phyloP scores from a whole-genome alignment of 768 basidiomycete species.

The Polyporus arcularius region DNA sequence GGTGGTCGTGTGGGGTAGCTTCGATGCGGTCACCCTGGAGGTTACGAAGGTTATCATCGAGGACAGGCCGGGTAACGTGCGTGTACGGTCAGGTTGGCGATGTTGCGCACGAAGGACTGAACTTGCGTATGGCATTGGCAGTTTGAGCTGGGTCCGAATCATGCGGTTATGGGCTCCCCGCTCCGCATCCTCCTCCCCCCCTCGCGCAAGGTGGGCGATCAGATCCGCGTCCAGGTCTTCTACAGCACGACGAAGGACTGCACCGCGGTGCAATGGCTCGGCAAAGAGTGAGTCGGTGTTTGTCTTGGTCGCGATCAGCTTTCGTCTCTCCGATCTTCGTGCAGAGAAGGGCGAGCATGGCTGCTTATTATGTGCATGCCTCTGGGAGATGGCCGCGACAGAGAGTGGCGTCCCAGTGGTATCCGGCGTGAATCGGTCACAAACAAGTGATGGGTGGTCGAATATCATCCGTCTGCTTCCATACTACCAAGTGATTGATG shows the following conservation, averaged over 20 bases:
- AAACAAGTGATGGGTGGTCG: too few relatives aligned
- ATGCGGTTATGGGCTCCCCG: slow-evolving; percentile 78
- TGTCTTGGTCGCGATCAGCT: not conserved
- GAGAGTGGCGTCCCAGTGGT: too few relatives aligned
- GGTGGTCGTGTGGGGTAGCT: slow-evolving; percentile 39
- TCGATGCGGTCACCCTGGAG: slow-evolving; percentile 75
- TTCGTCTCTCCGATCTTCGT: too few relatives aligned
- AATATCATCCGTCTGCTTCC: too few relatives aligned
- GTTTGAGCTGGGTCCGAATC: slow-evolving; percentile 56
- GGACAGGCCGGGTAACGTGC: slow-evolving; percentile 38
- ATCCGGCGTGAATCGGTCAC: too few relatives aligned
- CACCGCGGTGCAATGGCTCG: slow-evolving; percentile 87
- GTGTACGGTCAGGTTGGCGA: not conserved
- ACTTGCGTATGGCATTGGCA: slow-evolving; percentile 24
- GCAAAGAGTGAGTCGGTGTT: slow-evolving; percentile 56
- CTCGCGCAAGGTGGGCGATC: slow-evolving; percentile 43
- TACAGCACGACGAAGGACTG: slow-evolving; percentile 77
- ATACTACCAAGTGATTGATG: too few relatives aligned
- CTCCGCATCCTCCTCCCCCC: slow-evolving; percentile 58
- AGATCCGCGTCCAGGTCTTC: slow-evolving; percentile 49
- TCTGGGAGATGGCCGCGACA: too few relatives aligned
- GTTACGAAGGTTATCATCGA: slow-evolving; percentile 57
- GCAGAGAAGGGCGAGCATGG: too few relatives aligned
- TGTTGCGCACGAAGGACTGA: too few relatives aligned
- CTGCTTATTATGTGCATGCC: too few relatives aligned